Base-by-base conservation (phyloP, 495 filamentous ascomycete genomes). In the Tuber magnatum region DNA sequence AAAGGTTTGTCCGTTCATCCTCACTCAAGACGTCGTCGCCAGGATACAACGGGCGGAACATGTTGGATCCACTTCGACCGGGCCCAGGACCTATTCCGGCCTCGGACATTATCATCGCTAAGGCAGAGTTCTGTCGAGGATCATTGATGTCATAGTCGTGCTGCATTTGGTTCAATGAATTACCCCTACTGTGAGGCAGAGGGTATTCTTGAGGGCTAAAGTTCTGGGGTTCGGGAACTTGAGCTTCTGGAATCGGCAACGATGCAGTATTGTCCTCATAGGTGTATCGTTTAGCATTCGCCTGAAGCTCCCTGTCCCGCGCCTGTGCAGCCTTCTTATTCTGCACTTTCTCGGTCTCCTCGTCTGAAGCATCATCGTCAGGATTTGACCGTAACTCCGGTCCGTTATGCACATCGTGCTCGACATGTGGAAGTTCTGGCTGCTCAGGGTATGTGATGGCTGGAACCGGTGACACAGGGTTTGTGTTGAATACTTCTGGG, bases 351-450 rank as follows among this genome's bases (percentile, higher is more conserved):
- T 82, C 81, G 16, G 72, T 71, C 70, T 82, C 78, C 10, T 77
- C 74, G 71, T 82, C 76, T 12, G 74, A 74, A 42, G 78, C 69
- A 71, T 80, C 80, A 38, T 82, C 81, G 28, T 83, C 81, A 16
- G 81, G 78, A 68, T 80, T 81, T 20, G 81, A 79, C n/a, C 69
- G 71, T 12, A 83, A 65, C 75, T 83, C 81, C 14, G 76, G 74
- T 24, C 88, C 85, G 48, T 91, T 89, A 24, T 89, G 87, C 38
- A 79, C 82, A 77, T 84, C 81, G 8, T 84, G 80, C 71, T 85
- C 85, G 3, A 81, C 51, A 22, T 61, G 69, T 12, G 81, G 83
- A 46, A 81, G 79, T 61, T 77, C 76, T 9, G 82, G 81, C 42
- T 81, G 78, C 51, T 82, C 82, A 16, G 81, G 81, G 69, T 82